phyloP scores from a whole-genome alignment of 345 rosid species.

The Draba incana region DNA sequence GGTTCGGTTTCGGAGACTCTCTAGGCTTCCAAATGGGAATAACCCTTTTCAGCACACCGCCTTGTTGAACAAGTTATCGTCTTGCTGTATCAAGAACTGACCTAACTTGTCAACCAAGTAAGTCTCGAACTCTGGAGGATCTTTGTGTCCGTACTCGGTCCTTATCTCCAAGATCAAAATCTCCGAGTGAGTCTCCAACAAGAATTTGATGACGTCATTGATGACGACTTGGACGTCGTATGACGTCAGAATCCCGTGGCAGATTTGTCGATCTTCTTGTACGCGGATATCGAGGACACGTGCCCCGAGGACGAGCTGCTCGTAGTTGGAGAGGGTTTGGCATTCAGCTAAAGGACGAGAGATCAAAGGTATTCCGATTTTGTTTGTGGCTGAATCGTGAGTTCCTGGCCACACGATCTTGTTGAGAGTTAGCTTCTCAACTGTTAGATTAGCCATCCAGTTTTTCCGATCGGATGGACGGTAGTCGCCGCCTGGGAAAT shows the following conservation, averaged over 20 bases:
- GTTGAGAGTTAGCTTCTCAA: too few relatives aligned
- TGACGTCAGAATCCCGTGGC: conserved; percentile 74
- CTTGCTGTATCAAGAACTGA: conserved; percentile 62
- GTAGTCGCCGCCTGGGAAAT: too few relatives aligned
- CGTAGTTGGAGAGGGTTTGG: conserved; percentile 65
- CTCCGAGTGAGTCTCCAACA: conserved; percentile 72
- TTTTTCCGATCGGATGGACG: too few relatives aligned
- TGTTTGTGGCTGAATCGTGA: too few relatives aligned
- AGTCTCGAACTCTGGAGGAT: conserved; percentile 68
- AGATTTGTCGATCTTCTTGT: conserved; percentile 62
- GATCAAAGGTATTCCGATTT: conserved; percentile 36
- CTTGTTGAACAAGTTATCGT: conserved; percentile 62
- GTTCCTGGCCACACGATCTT: too few relatives aligned
- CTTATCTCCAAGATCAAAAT: conserved; percentile 74
- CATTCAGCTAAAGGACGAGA: conserved; percentile 81
- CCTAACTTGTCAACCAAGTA: conserved; percentile 68
- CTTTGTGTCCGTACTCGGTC: conserved; percentile 75
- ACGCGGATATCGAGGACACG: conserved; percentile 75
- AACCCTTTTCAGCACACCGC: conserved; percentile 67
- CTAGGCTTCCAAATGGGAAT: conserved; percentile 89
- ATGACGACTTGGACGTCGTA: conserved; percentile 66
- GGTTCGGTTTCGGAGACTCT: conserved; percentile 56
- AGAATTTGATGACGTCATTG: conserved; percentile 64
- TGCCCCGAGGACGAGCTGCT: conserved; percentile 70
- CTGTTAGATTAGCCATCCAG: too few relatives aligned